Base-by-base conservation (phyloP, 768 basidiomycete species). In the Mycena indigotica region DNA sequence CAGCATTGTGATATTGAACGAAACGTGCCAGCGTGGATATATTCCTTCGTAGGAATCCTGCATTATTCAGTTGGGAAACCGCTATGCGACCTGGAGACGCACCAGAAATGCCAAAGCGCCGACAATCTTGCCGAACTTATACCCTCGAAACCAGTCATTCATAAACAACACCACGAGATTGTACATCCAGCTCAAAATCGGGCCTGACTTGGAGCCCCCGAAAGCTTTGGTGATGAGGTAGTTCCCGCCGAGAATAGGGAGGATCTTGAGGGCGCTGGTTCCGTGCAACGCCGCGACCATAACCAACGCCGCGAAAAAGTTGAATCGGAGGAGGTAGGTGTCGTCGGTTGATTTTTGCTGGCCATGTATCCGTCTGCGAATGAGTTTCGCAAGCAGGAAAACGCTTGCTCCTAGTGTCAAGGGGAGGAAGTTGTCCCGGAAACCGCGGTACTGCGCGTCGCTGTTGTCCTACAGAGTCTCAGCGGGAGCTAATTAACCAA, bases 1-100 rank as follows among this genome's bases (percentile, higher is more conserved):
- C 39, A 98, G 80, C 89, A 95, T 95, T 2, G 95, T 94, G 64
- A 98, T 94, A 70, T 98, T 98, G 79, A 96, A 98, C 64, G 77
- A 84, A 65, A 98, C 80, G 63, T 98, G 85, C 97, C 97, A 99
- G 19, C 94, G 81, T 12, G 95, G 91, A 59, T 95, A 88, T 17
- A 91, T 74, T 5, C 97, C 97, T 69, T 80, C 75, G 63, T 80
- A 81, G 0, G 65, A 58, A 65, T 92, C 90, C 88, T 93, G 44
- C 32, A 60, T 54, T 19, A 63, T 30, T 25, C 19, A 39, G 26
- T 29, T 6, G 0, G 10, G 21, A 45, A n/a, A n/a, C 38, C 10
- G 53, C 29, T 13, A 24, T 17, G 41, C 32, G 50, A 52, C 28
- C 23, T 30, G 50, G 17, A 41, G 29, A 39, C 87, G 56, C 66